Percentiles rank a stretch among this genome's conserved stretches.
These are phyloP conservation scores for Haberlea rhodopensis DNA, from an alignment of 257 asterid genomes.

Conservation along the genomic window DNA sequence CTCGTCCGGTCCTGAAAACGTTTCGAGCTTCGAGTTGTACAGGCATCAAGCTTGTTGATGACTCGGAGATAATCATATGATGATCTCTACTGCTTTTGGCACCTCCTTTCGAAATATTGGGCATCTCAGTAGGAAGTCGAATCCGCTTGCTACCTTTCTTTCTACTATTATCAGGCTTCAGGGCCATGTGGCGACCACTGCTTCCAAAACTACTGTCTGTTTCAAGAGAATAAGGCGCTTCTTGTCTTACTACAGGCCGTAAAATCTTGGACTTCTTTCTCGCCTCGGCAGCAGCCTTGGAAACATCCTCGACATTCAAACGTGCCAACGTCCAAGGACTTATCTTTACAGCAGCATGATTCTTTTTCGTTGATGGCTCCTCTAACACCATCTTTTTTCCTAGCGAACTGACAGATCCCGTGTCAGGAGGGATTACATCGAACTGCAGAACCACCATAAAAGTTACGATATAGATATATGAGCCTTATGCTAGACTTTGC, in stretches of 20 bases:
- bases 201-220: conserved; percentile 70
- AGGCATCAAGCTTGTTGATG: conserved; percentile 61
- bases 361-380: conserved; percentile 72
- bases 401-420: conserved; percentile 73
- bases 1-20: conserved; percentile 42
- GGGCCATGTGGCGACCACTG: conserved; percentile 48
- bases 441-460: conserved; percentile 44
- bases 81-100: conserved; percentile 34
- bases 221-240: conserved; percentile 44
- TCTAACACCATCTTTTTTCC: conserved; percentile 61
- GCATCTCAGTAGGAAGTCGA: conserved; percentile 80
- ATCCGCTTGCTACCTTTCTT: conserved; percentile 75
- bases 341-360: conserved; percentile 78
- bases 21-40: conserved; percentile 74
- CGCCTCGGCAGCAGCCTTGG: conserved; percentile 97
- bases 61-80: conserved; percentile 28
- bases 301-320: conserved; percentile 75
- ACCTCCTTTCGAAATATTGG: conserved; percentile 36
- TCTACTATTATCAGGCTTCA: conserved; percentile 51
- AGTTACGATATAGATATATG: background rate
- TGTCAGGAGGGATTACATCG: conserved; percentile 89
- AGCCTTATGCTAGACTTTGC: background rate
- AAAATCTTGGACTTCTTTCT: conserved; percentile 82
- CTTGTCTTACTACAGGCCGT: conserved; percentile 64
- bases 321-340: conserved; percentile 98